Evolutionary conservation across 768 basidiomycete genomes (phyloP).

Genomic region (Trichaptum fuscoviolaceum): DNA sequence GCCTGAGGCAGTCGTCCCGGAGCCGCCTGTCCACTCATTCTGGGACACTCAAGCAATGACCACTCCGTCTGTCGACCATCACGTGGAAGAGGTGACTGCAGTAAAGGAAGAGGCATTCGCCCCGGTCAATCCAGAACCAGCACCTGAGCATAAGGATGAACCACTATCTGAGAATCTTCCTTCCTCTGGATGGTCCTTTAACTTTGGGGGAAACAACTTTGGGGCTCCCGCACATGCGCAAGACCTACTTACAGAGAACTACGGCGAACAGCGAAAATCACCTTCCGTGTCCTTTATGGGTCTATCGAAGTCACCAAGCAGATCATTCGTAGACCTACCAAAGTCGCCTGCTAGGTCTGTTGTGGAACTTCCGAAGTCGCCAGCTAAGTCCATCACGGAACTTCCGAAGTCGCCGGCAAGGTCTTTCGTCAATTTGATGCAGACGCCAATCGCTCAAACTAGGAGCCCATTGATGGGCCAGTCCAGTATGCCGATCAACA

Average conservation of each 20-base stretch:
- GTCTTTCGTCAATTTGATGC: background rate
- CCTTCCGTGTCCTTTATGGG: background rate
- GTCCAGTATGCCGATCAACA: no score
- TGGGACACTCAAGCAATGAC: no score
- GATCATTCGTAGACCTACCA: background rate
- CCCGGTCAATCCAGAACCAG: no score
- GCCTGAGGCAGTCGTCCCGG: no score
- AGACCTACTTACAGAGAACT: background rate
- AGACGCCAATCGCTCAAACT: no score
- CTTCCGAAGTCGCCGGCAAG: background rate
- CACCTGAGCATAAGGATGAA: no score
- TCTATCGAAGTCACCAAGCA: background rate
- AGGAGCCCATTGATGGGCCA: no score
- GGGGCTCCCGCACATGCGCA: background rate
- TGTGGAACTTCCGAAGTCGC: background rate
- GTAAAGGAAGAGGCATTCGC: no score
- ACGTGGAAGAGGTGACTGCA: no score
- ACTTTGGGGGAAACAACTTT: background rate
- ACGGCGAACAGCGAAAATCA: background rate
- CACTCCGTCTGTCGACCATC: no score
- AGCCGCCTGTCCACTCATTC: background rate
- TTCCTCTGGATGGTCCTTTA: no score
- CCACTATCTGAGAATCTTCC: no score
- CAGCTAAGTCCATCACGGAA: background rate
- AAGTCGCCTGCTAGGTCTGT: background rate